phyloP scores from a whole-genome alignment of 352 stramenopile species.

The Pelagophyceae sp. region DNA sequence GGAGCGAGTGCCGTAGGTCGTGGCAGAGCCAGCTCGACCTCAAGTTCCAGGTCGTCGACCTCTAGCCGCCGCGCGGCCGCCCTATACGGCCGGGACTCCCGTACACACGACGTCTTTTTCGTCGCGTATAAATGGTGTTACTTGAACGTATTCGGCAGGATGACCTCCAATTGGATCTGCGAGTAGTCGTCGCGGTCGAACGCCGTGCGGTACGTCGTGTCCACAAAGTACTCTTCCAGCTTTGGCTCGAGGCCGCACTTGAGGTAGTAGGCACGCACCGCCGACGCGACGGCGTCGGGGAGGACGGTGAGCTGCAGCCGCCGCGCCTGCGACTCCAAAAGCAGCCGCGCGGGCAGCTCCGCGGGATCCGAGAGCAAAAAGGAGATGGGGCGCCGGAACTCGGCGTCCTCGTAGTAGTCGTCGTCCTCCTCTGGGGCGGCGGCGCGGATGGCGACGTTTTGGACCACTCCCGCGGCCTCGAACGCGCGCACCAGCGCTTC shows the following conservation, averaged over 20 bases:
- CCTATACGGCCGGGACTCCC: background rate
- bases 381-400: background rate
- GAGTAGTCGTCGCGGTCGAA: conserved; percentile 17
- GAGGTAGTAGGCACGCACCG: background rate
- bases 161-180: background rate
- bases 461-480: background rate
- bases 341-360: background rate
- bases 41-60: background rate
- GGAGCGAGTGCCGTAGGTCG: too few species aligned
- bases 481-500: background rate
- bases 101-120: too few species aligned
- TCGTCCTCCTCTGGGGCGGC: background rate
- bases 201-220: conserved; percentile 1
- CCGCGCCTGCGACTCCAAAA: background rate
- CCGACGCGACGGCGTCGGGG: background rate
- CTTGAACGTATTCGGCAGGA: too few species aligned
- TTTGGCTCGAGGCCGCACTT: background rate
- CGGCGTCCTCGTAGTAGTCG: background rate
- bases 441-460: background rate
- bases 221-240: conserved; percentile 15
- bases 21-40: background rate
- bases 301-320: conserved; percentile 7
- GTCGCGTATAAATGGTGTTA: too few species aligned
- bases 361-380: background rate
- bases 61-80: background rate